phyloP scores from a whole-genome alignment of 2,329 filamentous ascomycete genomes.

The Tolypocladium ovalisporum region DNA sequence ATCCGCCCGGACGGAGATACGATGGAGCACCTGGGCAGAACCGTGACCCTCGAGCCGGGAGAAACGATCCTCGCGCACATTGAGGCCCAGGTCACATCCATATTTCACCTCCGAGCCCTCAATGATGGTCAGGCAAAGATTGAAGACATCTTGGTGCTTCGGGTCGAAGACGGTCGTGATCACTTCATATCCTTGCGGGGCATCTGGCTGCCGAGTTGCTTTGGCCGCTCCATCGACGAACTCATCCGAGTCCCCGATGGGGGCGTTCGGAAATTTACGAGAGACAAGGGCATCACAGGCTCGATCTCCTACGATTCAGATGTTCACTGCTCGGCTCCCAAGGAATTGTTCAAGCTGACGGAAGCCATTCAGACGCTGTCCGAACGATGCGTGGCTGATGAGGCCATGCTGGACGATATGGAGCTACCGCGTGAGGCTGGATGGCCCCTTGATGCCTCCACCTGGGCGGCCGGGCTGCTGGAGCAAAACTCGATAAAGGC shows the following conservation, averaged over 20 bases:
- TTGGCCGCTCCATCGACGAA: constrained; percentile 80
- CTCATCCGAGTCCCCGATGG: constrained; percentile 77
- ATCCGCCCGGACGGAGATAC: constrained; percentile 28
- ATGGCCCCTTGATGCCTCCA: constrained; percentile 46
- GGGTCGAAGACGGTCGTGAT: constrained; percentile 74
- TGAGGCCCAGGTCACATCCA: constrained; percentile 52
- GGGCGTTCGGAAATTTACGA: constrained; percentile 50
- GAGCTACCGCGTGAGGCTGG: constrained; percentile 41
- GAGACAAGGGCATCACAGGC: constrained; percentile 26
- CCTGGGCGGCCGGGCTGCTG: constrained; percentile 16
- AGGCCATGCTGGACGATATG: constrained; percentile 47
- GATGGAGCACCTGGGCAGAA: constrained; percentile 22
- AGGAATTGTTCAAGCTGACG: constrained; percentile 81
- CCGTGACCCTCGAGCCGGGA: constrained; percentile 69
- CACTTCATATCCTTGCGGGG: constrained; percentile 80
- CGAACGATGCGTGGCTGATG: constrained; percentile 47
- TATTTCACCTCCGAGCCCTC: constrained; percentile 54
- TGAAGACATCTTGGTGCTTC: constrained; percentile 81
- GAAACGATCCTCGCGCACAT: constrained; percentile 67
- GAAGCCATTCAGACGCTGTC: constrained; percentile 57
- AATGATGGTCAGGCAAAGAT: constrained; percentile 57
- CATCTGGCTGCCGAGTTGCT: constrained; percentile 69
- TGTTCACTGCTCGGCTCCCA: constrained; percentile 69
- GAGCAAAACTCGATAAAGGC: constrained; percentile 18
- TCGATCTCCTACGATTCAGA: constrained; percentile 44